Base-by-base conservation (phyloP, 805 yeast genomes). In the Saccharomycopsis sp. region DNA sequence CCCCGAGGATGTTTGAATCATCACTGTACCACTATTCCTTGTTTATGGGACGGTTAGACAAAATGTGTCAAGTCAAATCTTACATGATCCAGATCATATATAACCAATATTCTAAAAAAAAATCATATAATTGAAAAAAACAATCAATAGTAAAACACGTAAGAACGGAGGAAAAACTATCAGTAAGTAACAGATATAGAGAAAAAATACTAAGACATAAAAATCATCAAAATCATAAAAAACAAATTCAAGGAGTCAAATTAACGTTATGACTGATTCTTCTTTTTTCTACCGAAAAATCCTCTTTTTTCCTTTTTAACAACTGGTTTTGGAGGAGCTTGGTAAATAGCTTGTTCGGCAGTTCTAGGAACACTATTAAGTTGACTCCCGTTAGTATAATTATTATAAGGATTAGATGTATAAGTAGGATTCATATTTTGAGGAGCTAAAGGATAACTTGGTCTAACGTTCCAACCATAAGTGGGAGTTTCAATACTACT, bases 391-490 rank as follows among this genome's bases (percentile, higher is more conserved):
- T 39, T 31, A 27, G 33, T 26, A 28, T 34, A 31, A 21, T 39
- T 34, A 21, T 31, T 33, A 17, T 39, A 41, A 18, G 45, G 47
- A 27, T 32, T 33, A 5, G 23, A 17, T 5, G 21, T 20, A 37
- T 33, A 59, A 45, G 62, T 58, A 19, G 66, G 63, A n/a, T n/a
- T n/a, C n/a, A n/a, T n/a, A 23, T 36, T 21, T 10, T 14, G 8
- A 9, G 37, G 37, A 49, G 64, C 70, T 56, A 62, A 62, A 27
- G 74, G 79, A 72, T 80, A 86, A 60, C 73, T 63, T 49, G 82
- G 71, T 64, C 96, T 74, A 4, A 84, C 83, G 37, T 80, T 75
- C 81, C 94, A 88, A 12, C 96, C 97, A 33, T 82, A 69, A 14
- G 74, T 64, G 4, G 74, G 73, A 3, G 89, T 69, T 60, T 88